Base-by-base conservation (phyloP, 805 yeast genomes). In the Limtongia smithiae region DNA sequence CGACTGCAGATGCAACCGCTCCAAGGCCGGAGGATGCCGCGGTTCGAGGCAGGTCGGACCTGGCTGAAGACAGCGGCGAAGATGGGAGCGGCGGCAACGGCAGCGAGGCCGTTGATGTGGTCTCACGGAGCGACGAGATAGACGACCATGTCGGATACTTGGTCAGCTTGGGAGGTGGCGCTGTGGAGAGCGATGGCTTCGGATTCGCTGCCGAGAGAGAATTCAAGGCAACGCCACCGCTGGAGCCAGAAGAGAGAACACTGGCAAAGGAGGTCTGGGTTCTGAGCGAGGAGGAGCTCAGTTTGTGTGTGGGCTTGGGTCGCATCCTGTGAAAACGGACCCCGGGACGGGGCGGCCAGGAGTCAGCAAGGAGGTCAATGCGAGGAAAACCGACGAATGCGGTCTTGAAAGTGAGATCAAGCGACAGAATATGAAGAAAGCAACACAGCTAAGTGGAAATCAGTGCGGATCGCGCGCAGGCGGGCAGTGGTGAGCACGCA, bases 241-340 rank as follows among this genome's bases (percentile, higher is more conserved):
- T 21, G 21, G 32, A n/a, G 31, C 21, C 21, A 17, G 22, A 11
- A 27, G 21, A 31, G n/a, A 38, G 18, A 18, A 28, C 21, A 17
- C 22, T 32, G 28, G 32, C 18, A 21, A 21, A 21, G 17, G 30
- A 21, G n/a, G 24, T n/a, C 18, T 31, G 37, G 18, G 32, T 17
- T 21, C 39, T 12, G 30, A 27, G 11, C 34, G 48, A 31, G 25
- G 33, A 17, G 5, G 43, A 31, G 37, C 34, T 44, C 33, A 30
- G 9, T n/a, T 40, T 22, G 27, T 47, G 46, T 4, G 33, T 41
- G 14, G 51, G 44, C 21, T 48, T 48, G 17, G 51, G 51, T 18
- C 51, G 51, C 51, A 48, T 48, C 51, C 51, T 48, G 40, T 14
- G 21, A 17, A 28, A 18, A 15, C n/a, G 17, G 31, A n/a, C 39